Conservation (phyloP, 2,329 filamentous ascomycete species). For the Raffaelea arxii region DNA sequence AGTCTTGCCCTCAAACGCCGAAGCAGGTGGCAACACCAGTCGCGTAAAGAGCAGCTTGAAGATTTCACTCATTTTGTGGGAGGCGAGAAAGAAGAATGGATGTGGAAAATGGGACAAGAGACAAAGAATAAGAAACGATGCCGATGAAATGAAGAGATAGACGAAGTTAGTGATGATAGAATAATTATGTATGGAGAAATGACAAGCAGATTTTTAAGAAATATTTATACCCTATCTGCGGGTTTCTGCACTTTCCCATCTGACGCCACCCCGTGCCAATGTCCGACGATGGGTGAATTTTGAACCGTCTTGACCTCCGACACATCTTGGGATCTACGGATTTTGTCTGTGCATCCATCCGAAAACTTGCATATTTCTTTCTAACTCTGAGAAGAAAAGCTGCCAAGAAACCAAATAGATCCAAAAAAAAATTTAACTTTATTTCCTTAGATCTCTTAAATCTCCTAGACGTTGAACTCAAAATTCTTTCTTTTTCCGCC, state of each 20-base stretch:
- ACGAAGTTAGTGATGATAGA: not conserved
- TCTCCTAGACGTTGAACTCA: too few species aligned
- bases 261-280: not conserved
- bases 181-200: too few species aligned
- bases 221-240: not conserved
- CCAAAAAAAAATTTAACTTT: too few species aligned
- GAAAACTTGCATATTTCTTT: too few species aligned
- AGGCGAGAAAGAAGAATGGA: not conserved
- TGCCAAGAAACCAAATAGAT: too few species aligned
- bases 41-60: constrained; percentile 5
- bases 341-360: too few species aligned
- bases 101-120: not conserved
- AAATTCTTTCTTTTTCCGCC: too few species aligned
- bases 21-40: constrained; percentile 3
- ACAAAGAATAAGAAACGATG: not conserved
- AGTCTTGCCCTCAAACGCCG: constrained; percentile 8
- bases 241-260: not conserved
- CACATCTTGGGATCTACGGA: too few species aligned
- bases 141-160: not conserved
- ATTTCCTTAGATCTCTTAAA: too few species aligned
- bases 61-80: constrained; percentile 5
- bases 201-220: not conserved
- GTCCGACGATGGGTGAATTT: not conserved
- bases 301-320: too few species aligned
- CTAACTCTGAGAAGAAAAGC: too few species aligned